Evolutionary conservation across 108 stramenopile genomes (phyloP), one percentile per base, ranked within the genome.

Genomic region (Cyclotella baltica): DNA sequence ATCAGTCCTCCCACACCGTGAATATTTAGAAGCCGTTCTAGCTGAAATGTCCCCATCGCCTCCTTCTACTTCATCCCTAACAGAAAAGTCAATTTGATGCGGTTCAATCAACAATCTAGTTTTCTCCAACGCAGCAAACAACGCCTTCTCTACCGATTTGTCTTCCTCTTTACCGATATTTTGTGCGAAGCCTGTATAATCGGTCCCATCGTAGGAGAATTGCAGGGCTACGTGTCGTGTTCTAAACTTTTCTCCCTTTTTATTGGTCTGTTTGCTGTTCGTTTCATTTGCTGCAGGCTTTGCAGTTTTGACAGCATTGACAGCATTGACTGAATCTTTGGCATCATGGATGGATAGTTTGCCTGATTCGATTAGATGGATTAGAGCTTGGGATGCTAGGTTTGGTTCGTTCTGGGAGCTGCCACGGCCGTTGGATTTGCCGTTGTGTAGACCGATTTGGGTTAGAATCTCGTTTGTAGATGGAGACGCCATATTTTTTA

Each of bases 1-100:
- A 82, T 99, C 99, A 20, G 99, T 99, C 22, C 99, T 83, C 28
- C 99, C 99, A 73, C 97, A 98, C 23, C 99, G 83, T 1, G 95
- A 96, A 81, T 98, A 99, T 25, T 78, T 67, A 53, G 87, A 86
- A 15, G 82, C 57, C 13, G 67, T 57, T 22, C 80, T 61, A 29
- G 65, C 72, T 20, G 56, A 43, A 13, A 76, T 37, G 20, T 63
- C 19, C 51, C 25, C 61, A 23, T 47, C 68, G n/a, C 47, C 28
- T 61, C 22, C n/a, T 8, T 4, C 43, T 35, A n/a, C 5, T 37
- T 67, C 73, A 0, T 6, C 63, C 13, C 43, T 22, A 0, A 18
- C 50, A 4, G 27, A 27, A 22, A 20, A 51, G 10, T 79, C 64
- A 10, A 70, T 66, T 27, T 66, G 38, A 11, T 83, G 76, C 22